Conservation (phyloP, 2,329 filamentous ascomycete genomes). For the Aureobasidium sp. region DNA sequence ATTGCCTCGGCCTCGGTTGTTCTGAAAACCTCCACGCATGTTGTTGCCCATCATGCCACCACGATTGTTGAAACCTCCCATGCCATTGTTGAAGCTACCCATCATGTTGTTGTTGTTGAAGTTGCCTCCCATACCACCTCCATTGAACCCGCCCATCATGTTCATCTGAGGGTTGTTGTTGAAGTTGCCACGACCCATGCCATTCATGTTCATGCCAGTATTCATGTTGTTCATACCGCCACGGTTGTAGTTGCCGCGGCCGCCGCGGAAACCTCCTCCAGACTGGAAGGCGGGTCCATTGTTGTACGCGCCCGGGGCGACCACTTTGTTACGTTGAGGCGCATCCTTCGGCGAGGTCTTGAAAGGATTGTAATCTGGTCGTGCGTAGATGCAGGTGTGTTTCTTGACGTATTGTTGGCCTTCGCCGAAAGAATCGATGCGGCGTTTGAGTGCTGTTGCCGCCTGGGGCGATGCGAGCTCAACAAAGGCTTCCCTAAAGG, state of each 20-base stretch:
- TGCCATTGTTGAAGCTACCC: conserved; percentile 36
- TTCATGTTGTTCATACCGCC: conserved; percentile 17
- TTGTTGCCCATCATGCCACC: conserved; percentile 46
- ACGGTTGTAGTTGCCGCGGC: conserved; percentile 23
- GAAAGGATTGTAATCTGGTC: conserved; percentile 75
- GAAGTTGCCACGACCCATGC: conserved; percentile 13
- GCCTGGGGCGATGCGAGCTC: conserved; percentile 79
- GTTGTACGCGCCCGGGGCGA: conserved; percentile 42
- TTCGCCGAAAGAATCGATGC: conserved; percentile 59
- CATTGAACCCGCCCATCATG: conserved; percentile 15
- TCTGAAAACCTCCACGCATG: conserved; percentile 30
- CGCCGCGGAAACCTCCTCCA: conserved; percentile 36
- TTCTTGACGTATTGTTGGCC: conserved; percentile 54
- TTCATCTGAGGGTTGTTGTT: conserved; percentile 12
- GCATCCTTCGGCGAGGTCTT: conserved; percentile 84
- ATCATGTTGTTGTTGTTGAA: conserved; percentile 27
- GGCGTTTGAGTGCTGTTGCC: conserved; percentile 74
- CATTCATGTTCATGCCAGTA: conserved; percentile 15
- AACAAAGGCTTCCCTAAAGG: conserved; percentile 62
- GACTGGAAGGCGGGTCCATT: conserved; percentile 37
- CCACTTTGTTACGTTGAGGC: conserved; percentile 52
- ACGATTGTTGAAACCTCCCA: conserved; percentile 46
- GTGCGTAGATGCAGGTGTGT: conserved; percentile 65
- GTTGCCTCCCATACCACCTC: conserved; percentile 29
- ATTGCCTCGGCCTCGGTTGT: conserved; percentile 9